Conservation (phyloP, 306 rosid genomes). For the Rosa lucieae region DNA sequence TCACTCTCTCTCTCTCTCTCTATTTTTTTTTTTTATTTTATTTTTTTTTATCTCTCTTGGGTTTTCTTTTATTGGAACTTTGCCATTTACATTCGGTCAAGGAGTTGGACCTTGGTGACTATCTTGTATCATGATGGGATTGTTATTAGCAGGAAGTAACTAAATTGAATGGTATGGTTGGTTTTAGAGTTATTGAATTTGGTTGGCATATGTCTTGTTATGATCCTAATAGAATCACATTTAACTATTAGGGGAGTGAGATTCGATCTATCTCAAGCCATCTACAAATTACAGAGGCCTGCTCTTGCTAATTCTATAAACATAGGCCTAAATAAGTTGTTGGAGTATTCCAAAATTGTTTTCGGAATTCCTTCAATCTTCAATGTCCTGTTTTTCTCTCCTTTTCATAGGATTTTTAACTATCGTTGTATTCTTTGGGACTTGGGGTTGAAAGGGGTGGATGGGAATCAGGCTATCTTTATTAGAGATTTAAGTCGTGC, state of each 20-base stretch:
- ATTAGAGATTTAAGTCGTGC: not conserved
- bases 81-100: not conserved
- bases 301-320: not conserved
- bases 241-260: not conserved
- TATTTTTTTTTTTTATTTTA: not conserved
- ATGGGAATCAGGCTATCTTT: not conserved
- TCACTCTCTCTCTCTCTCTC: slow-evolving; percentile 32
- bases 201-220: not conserved
- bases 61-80: slow-evolving; percentile 11
- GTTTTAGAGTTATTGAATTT: not conserved
- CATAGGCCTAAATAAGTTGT: not conserved
- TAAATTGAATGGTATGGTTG: not conserved
- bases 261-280: not conserved
- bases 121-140: not conserved
- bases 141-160: not conserved
- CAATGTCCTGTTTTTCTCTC: not conserved
- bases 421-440: not conserved
- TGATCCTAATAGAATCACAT: not conserved
- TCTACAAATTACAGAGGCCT: not conserved
- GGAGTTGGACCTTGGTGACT: slow-evolving; percentile 18
- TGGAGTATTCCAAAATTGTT: not conserved
- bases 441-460: not conserved
- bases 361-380: not conserved
- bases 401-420: not conserved
- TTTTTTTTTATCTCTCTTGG: not conserved